Percentiles rank a stretch among this genome's conserved stretches.
phyloP scores from a whole-genome alignment of 2,329 filamentous ascomycete genomes.

The Huntiella decipiens region DNA sequence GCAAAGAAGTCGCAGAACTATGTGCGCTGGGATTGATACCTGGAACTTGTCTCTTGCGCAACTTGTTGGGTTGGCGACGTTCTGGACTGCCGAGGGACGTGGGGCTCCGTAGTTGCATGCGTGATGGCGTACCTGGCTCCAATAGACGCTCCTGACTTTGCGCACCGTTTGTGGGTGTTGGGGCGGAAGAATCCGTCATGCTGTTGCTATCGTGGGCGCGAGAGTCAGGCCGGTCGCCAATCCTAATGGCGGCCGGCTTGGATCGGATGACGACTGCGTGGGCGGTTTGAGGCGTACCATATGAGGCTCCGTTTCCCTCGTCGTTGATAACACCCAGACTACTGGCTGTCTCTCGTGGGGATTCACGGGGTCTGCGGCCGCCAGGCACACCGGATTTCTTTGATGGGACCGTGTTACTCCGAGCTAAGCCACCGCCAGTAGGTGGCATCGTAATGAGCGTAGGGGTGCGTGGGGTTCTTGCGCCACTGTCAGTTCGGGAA shows the following conservation, averaged over 20 bases:
- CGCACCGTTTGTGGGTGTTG: slow-evolving; percentile 17
- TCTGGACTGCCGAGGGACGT: slow-evolving; percentile 35
- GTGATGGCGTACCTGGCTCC: slow-evolving; percentile 22
- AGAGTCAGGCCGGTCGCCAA: slow-evolving; percentile 10
- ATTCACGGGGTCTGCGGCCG: slow-evolving; percentile 39
- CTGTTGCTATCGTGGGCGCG: slow-evolving; percentile 15
- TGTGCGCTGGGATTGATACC: slow-evolving; percentile 71
- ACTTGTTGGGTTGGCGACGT: slow-evolving; percentile 66
- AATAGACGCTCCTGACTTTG: slow-evolving; percentile 29
- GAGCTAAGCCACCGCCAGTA: slow-evolving; percentile 27
- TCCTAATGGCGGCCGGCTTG: slow-evolving; percentile 2
- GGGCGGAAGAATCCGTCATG: slow-evolving; percentile 16
- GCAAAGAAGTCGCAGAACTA: slow-evolving; percentile 65
- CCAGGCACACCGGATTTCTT: slow-evolving; percentile 59
- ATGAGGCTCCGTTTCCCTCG: background rate
- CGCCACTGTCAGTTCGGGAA: slow-evolving; percentile 7
- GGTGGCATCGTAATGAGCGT: slow-evolving; percentile 31
- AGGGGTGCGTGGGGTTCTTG: slow-evolving; percentile 7
- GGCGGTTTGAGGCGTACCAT: background rate
- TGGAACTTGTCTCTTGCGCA: slow-evolving; percentile 69
- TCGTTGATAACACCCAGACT: slow-evolving; percentile 8
- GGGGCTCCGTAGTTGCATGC: slow-evolving; percentile 41
- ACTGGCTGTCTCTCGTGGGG: slow-evolving; percentile 11
- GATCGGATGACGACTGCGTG: background rate
- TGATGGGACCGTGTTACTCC: slow-evolving; percentile 84